These are phyloP conservation scores for Rhizopogon parksii DNA, from an alignment of 1,284 basidiomycete genomes.

Conservation along the genomic window DNA sequence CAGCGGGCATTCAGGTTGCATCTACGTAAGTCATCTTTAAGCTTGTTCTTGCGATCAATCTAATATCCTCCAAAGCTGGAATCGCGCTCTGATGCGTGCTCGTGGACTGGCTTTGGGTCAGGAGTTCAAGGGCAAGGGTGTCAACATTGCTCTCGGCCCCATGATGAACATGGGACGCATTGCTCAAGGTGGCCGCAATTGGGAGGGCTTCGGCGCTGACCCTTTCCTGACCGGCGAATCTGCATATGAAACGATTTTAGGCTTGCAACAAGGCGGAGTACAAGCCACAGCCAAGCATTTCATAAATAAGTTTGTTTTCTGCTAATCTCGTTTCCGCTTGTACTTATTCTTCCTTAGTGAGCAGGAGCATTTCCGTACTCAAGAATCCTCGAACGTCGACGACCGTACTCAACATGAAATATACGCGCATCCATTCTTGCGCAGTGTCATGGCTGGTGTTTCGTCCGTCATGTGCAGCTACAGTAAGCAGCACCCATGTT, in stretches of 20 bases:
- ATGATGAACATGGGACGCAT: constrained; percentile 70
- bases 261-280: constrained; percentile 68
- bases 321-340: not conserved
- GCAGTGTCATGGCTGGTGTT: constrained; percentile 70
- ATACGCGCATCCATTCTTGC: constrained; percentile 67
- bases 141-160: constrained; percentile 59
- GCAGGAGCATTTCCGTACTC: constrained; percentile 57
- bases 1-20: constrained; percentile 51
- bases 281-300: constrained; percentile 77
- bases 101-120: constrained; percentile 72
- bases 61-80: constrained; percentile 36
- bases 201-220: constrained; percentile 80
- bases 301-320: constrained; percentile 54
- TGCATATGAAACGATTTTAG: constrained; percentile 68
- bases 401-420: constrained; percentile 74
- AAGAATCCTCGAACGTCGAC: constrained; percentile 60
- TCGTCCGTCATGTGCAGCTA: constrained; percentile 76
- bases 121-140: constrained; percentile 77
- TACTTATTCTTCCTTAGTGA: constrained; percentile 36
- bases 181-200: constrained; percentile 68
- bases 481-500: constrained; percentile 34
- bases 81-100: constrained; percentile 57
- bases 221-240: constrained; percentile 71
- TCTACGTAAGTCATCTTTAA: constrained; percentile 38
- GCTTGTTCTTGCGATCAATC: constrained; percentile 24